phyloP scores from a whole-genome alignment of 2,329 filamentous ascomycete genomes.

The Colletotrichum liaoningense region DNA sequence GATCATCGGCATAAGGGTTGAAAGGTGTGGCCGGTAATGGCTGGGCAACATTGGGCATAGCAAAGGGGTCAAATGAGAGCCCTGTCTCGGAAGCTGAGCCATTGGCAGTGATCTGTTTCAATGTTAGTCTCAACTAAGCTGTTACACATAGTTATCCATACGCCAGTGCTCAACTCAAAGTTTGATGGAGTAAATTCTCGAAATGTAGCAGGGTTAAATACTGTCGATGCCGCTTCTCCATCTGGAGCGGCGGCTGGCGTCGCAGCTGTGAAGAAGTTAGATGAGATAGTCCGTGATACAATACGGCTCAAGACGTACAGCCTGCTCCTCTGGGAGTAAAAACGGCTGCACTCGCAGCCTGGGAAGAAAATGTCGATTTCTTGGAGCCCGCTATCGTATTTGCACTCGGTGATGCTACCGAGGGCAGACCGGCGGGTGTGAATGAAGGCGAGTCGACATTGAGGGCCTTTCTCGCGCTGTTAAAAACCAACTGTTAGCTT shows the following conservation, averaged over 20 bases:
- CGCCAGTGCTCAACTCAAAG: conserved; percentile 63
- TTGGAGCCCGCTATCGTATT: conserved; percentile 60
- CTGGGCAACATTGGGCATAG: conserved; percentile 66
- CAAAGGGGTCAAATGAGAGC: conserved; percentile 73
- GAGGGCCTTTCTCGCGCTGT: conserved; percentile 77
- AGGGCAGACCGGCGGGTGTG: conserved; percentile 71
- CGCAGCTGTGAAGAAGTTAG: conserved; percentile 21
- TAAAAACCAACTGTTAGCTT: conserved; percentile 16
- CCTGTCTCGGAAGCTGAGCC: conserved; percentile 61
- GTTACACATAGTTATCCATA: conserved; percentile 44
- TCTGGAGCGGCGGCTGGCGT: conserved; percentile 45
- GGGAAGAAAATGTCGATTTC: conserved; percentile 85
- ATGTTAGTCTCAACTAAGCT: background rate
- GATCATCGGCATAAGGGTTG: conserved; percentile 85
- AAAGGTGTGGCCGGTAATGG: conserved; percentile 63
- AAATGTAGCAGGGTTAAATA: conserved; percentile 68
- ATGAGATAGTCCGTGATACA: background rate
- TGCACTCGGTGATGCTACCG: conserved; percentile 38
- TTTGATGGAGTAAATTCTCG: conserved; percentile 70
- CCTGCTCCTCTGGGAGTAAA: conserved; percentile 79
- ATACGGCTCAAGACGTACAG: conserved; percentile 44
- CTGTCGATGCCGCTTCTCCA: conserved; percentile 48
- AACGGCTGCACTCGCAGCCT: conserved; percentile 87
- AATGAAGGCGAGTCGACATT: conserved; percentile 98
- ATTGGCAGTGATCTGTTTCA: conserved; percentile 54